These are phyloP conservation scores for Rhizomucor pusillus DNA, from an alignment of 371 early-diverging fungal genomes.

Conservation along the genomic window DNA sequence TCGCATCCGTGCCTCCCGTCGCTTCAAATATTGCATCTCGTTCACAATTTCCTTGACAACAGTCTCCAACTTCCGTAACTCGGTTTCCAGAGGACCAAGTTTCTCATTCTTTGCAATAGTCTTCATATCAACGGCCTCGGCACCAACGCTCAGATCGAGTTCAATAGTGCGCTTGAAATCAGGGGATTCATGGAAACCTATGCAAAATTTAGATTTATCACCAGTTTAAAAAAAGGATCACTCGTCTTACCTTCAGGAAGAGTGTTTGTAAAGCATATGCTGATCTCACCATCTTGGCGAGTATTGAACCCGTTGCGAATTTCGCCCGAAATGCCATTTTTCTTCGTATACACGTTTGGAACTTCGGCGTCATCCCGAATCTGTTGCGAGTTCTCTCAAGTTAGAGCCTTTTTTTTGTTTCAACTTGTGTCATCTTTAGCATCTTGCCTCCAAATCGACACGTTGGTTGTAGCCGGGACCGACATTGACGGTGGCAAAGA, in stretches of 20 bases:
- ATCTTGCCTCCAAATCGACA: slow-evolving; percentile 63
- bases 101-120: slow-evolving; percentile 72
- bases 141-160: slow-evolving; percentile 81
- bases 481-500: slow-evolving; percentile 69
- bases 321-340: slow-evolving; percentile 55
- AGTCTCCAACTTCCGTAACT: slow-evolving; percentile 77
- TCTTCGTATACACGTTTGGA: slow-evolving; percentile 62
- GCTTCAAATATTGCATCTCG: slow-evolving; percentile 79
- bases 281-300: slow-evolving; percentile 78
- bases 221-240: not conserved
- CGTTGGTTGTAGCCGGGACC: slow-evolving; percentile 68
- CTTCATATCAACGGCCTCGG: slow-evolving; percentile 77
- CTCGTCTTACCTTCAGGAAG: slow-evolving; percentile 61
- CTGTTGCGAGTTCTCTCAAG: slow-evolving; percentile 21
- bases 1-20: slow-evolving; percentile 76
- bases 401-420: not conserved
- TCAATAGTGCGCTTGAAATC: slow-evolving; percentile 61
- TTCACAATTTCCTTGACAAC: slow-evolving; percentile 73
- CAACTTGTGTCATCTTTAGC: not conserved
- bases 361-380: slow-evolving; percentile 61
- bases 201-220: too few species aligned
- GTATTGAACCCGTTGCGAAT: slow-evolving; percentile 68
- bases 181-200: slow-evolving; percentile 60
- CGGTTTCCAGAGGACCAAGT: slow-evolving; percentile 86
- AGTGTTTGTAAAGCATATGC: slow-evolving; percentile 84